Conservation (phyloP, 2,329 filamentous ascomycete genomes). For the Xenoacremonium recifei region DNA sequence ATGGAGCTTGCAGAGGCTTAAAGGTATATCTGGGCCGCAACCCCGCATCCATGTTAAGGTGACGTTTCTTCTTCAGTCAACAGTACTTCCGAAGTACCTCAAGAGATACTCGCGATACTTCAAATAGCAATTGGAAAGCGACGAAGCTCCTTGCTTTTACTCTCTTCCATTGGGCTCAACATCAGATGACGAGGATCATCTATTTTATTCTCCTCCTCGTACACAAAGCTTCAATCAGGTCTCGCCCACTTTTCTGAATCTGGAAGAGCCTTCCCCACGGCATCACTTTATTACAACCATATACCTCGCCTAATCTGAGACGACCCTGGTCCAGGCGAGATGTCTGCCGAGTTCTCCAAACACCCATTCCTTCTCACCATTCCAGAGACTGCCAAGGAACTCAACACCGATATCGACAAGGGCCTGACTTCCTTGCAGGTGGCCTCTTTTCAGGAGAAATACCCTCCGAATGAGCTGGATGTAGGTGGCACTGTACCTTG, state of each 20-base stretch:
- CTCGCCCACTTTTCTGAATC: slow-evolving; percentile 1
- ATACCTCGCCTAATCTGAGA: background rate
- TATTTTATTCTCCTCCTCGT: background rate
- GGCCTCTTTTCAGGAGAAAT: slow-evolving; percentile 53
- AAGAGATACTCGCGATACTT: too few species aligned
- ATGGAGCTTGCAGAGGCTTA: too few species aligned
- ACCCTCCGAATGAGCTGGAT: slow-evolving; percentile 69
- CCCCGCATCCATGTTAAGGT: too few species aligned
- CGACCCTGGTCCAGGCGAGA: slow-evolving; percentile 23
- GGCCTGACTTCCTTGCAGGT: slow-evolving; percentile 64
- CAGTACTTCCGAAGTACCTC: too few species aligned
- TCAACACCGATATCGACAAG: slow-evolving; percentile 63
- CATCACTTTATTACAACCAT: slow-evolving; percentile 1
- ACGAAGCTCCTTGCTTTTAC: too few species aligned
- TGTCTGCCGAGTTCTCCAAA: slow-evolving; percentile 47
- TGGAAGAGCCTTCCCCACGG: background rate
- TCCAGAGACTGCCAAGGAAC: slow-evolving; percentile 60
- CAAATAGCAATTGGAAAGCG: too few species aligned
- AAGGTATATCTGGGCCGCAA: too few species aligned
- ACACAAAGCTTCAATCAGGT: too few species aligned
- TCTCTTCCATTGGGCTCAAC: background rate
- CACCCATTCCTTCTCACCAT: slow-evolving; percentile 62
- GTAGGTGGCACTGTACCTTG: slow-evolving; percentile 65
- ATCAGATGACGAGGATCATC: background rate
- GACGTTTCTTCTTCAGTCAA: too few species aligned